These are phyloP conservation scores for Plasmodium vinckei DNA, from an alignment of 169 alveolate genomes.

Conservation along the genomic window DNA sequence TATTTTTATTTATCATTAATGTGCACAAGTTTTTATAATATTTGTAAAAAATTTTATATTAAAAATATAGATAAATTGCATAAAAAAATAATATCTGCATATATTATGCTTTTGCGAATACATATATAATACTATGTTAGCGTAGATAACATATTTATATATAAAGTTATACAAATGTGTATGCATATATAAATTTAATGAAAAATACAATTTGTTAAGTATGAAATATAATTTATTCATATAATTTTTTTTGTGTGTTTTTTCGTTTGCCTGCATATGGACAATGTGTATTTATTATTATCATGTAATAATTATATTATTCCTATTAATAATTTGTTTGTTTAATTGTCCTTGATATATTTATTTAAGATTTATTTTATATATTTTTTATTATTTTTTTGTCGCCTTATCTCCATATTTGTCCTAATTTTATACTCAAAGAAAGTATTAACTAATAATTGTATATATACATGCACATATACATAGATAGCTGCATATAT, in stretches of 20 bases:
- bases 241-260: constrained; percentile 2
- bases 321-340: constrained; percentile 10
- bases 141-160: neutral
- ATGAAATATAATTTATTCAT: constrained; percentile 4
- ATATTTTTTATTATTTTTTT: neutral
- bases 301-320: neutral
- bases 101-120: constrained; percentile 8
- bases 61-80: constrained; percentile 6
- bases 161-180: neutral
- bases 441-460: neutral
- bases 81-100: neutral
- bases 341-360: neutral
- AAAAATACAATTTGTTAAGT: constrained; percentile 8
- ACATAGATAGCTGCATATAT: constrained; percentile 1
- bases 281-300: neutral
- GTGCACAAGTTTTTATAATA: constrained; percentile 11
- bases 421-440: constrained; percentile 7
- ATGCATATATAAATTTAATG: neutral
- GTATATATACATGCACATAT: constrained; percentile 3
- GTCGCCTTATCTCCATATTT: constrained; percentile 7
- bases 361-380: neutral
- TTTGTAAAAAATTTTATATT: neutral
- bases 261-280: neutral
- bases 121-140: neutral
- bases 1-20: constrained; percentile 7